These are phyloP conservation scores for Myriangium duriaei DNA, from an alignment of 2,329 filamentous ascomycete genomes.

Conservation along the genomic window DNA sequence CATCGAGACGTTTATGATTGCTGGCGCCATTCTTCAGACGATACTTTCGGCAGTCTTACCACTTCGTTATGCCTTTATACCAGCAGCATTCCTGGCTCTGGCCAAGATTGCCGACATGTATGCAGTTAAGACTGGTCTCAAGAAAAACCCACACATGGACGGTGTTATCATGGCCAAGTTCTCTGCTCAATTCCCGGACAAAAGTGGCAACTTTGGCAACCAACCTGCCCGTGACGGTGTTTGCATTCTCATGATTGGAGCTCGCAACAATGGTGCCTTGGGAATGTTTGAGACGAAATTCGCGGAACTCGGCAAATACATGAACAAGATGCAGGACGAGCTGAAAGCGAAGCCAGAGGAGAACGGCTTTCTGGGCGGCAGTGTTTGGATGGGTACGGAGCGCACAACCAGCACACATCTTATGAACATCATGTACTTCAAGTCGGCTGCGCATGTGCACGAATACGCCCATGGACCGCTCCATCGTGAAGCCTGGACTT, in stretches of 20 bases:
- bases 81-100: conserved; percentile 23
- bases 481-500: conserved; percentile 40
- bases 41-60: conserved; percentile 23
- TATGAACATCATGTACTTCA: conserved; percentile 40
- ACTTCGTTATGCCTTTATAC: conserved; percentile 24
- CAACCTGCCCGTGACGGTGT: conserved; percentile 22
- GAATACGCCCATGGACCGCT: conserved; percentile 38
- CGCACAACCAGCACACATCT: conserved; percentile 29
- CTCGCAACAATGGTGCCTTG: conserved; percentile 29
- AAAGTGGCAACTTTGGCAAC: conserved; percentile 20
- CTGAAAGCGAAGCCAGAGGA: conserved; percentile 27
- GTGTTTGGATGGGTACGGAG: conserved; percentile 28
- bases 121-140: conserved; percentile 23
- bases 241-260: conserved; percentile 29
- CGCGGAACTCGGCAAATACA: conserved; percentile 27
- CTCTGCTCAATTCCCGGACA: conserved; percentile 28
- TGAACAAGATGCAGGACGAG: conserved; percentile 27
- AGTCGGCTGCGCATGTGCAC: conserved; percentile 36
- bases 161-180: conserved; percentile 24
- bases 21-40: conserved; percentile 29
- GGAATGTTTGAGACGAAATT: conserved; percentile 37
- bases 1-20: conserved; percentile 29
- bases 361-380: conserved; percentile 37
- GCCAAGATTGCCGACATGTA: conserved; percentile 23
- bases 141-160: conserved; percentile 28